Percentiles rank a stretch among this genome's conserved stretches.
Evolutionary conservation across 768 basidiomycete species (phyloP).

Genomic region (Leucogyrophana mollusca): DNA sequence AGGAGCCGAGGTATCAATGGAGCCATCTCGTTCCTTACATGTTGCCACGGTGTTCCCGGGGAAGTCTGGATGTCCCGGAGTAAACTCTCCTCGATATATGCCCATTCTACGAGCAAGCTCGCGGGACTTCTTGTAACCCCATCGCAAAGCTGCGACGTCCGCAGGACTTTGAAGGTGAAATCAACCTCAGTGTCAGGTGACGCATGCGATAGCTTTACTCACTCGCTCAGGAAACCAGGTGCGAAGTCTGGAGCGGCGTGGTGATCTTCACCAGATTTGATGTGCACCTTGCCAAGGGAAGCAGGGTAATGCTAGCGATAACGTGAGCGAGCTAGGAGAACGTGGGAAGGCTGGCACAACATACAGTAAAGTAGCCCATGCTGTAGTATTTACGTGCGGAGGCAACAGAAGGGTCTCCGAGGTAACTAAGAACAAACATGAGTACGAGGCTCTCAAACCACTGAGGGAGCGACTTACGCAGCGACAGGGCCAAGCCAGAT

Average conservation of each 20-base stretch:
- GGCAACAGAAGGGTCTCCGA: conserved; percentile 21
- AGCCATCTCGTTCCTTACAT: conserved; percentile 16
- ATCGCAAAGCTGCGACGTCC: conserved; percentile 14
- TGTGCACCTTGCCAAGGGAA: conserved; percentile 17
- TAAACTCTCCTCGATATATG: conserved; percentile 38
- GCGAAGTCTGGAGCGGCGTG: conserved; percentile 13
- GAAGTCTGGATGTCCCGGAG: conserved; percentile 36
- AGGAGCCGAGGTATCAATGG: conserved; percentile 32
- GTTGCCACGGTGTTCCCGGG: conserved; percentile 13
- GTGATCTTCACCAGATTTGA: conserved; percentile 7
- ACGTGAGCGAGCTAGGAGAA: background rate
- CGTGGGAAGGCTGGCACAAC: background rate
- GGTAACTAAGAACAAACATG: conserved; percentile 23
- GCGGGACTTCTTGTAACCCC: conserved; percentile 17
- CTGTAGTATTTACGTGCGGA: conserved; percentile 26
- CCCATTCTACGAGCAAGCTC: conserved; percentile 22
- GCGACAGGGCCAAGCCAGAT: conserved; percentile 38
- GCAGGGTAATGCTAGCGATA: conserved; percentile 10
- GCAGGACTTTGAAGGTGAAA: conserved; percentile 8
- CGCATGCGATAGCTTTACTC: background rate
- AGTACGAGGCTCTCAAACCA: background rate
- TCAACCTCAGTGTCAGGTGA: background rate
- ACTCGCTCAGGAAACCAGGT: conserved; percentile 10
- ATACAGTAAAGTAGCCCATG: conserved; percentile 30
- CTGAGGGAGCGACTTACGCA: conserved; percentile 31